A percentile compares a stretch with the other conserved stretches of the same genome.
Conservation (phyloP, 2,329 filamentous ascomycete species). For the Didymellaceae sp. region DNA sequence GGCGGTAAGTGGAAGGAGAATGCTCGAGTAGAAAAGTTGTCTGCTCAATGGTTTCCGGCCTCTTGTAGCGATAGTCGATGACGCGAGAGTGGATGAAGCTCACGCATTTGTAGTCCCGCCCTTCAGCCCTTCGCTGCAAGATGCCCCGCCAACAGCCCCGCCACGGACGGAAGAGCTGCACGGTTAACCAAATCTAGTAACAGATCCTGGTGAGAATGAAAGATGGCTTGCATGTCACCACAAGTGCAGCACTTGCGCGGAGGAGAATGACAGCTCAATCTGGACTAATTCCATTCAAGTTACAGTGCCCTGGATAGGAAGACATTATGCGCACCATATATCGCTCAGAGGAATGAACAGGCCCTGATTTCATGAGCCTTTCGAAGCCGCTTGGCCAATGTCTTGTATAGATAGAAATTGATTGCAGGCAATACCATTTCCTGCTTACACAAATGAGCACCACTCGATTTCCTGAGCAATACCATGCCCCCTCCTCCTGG, state of each 20-base stretch:
- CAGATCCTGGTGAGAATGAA: not conserved
- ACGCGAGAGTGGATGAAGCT: slow-evolving; percentile 14
- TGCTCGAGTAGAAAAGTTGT: too few species aligned
- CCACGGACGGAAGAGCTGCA: slow-evolving; percentile 3
- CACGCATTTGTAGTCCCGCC: slow-evolving; percentile 13
- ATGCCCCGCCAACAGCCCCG: slow-evolving; percentile 15
- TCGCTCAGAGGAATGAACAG: too few species aligned
- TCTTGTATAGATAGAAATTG: too few species aligned
- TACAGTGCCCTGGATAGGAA: slow-evolving; percentile 2
- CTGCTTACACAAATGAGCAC: too few species aligned
- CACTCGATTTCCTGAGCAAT: too few species aligned
- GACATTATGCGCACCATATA: too few species aligned
- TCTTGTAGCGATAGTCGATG: not conserved
- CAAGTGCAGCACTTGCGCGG: not conserved
- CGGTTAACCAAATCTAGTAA: slow-evolving; percentile 11
- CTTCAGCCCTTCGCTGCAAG: slow-evolving; percentile 12
- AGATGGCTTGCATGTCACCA: slow-evolving; percentile 9
- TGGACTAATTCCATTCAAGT: not conserved
- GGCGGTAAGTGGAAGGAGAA: not conserved
- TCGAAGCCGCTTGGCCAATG: too few species aligned
- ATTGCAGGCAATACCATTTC: too few species aligned
- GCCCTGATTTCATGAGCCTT: too few species aligned
- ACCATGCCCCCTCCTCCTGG: too few species aligned
- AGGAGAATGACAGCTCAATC: not conserved
- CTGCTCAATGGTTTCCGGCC: not conserved